Base-by-base conservation (phyloP, 2,329 filamentous ascomycete genomes). In the Colletotrichum eleusines region DNA sequence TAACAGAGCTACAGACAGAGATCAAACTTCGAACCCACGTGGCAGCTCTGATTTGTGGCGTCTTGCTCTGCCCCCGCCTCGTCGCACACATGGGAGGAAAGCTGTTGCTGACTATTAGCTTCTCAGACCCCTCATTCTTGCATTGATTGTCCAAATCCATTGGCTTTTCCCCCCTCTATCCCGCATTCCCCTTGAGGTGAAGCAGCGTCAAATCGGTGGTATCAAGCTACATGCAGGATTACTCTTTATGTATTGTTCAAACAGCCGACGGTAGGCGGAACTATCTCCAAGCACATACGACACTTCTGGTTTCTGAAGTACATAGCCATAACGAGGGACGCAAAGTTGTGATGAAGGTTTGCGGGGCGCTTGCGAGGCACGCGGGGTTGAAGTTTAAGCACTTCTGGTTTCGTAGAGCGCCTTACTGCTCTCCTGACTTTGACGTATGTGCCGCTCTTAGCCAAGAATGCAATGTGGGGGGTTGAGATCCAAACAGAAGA, bases 381-480 rank as follows among this genome's bases (percentile, higher is more conserved):
- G 69, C 69, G 69, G 69, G 64, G 69, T 54, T 35, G 69, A 68
- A 71, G 69, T 68, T 40, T 63, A 69, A 63, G 69, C 26, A 2
- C n/a, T n/a, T 42, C 38, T 48, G 46, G 64, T 58, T 58, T 58
- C 59, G 28, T 35, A 42, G 18, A n/a, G 58, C 16, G 20, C 46
- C 20, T 18, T 48, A 11, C 8, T 61, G 16, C 42, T 50, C 46
- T 54, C 35, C 20, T 28, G 33, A 46, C 33, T 14, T 53, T 68
- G 54, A 28, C 11, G 51, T 46, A 48, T 12, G 42, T 33, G 58
- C 64, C 51, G 51, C 18, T 46, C 59, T 26, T 11, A 58, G 64
- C 51, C 58, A 54, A 33, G 40, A 58, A 57, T 51, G 38, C 31
- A 11, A 42, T 44, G 35, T 23, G 26, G 38, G 44, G 33, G n/a